These are phyloP conservation scores for Acanthamoeba healyi DNA, from an alignment of 208 protist genomes.

Conservation along the genomic window DNA sequence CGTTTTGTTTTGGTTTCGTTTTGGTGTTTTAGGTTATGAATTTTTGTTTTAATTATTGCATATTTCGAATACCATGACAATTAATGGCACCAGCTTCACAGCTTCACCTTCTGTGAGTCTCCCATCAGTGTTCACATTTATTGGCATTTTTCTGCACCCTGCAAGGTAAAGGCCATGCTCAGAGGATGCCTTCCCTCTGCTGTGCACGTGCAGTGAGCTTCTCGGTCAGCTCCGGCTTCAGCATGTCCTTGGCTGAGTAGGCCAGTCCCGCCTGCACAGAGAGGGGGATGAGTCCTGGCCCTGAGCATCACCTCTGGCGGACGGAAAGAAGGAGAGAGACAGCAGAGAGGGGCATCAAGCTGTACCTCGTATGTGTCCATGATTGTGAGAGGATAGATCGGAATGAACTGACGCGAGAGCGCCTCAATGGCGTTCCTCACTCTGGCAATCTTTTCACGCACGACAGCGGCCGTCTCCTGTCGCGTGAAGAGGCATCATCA, in stretches of 20 bases:
- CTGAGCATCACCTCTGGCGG: neutral
- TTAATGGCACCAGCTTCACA: no score
- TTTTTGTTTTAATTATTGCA: no score
- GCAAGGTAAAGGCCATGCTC: neutral
- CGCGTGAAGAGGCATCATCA: neutral
- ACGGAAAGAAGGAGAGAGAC: neutral
- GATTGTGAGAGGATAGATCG: conserved; percentile 77
- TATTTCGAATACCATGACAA: no score
- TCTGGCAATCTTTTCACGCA: conserved; percentile 77
- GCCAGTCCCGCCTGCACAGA: neutral
- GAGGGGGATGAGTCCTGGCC: no score
- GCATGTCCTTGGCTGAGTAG: conserved; percentile 59
- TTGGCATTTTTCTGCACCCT: neutral
- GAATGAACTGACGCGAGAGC: conserved; percentile 71
- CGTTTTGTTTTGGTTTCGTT: no score
- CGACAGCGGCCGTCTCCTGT: conserved; percentile 46
- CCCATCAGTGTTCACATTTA: no score
- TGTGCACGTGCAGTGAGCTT: conserved; percentile 58
- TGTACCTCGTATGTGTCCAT: conserved; percentile 79
- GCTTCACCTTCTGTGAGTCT: no score
- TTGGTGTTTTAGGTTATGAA: no score
- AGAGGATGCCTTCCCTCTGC: conserved; percentile 29
- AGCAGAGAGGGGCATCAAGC: neutral
- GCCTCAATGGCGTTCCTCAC: conserved; percentile 78
- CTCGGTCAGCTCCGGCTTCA: neutral